Evolutionary conservation across 768 basidiomycete species (phyloP).

Genomic region (Rhizopogon rudus): DNA sequence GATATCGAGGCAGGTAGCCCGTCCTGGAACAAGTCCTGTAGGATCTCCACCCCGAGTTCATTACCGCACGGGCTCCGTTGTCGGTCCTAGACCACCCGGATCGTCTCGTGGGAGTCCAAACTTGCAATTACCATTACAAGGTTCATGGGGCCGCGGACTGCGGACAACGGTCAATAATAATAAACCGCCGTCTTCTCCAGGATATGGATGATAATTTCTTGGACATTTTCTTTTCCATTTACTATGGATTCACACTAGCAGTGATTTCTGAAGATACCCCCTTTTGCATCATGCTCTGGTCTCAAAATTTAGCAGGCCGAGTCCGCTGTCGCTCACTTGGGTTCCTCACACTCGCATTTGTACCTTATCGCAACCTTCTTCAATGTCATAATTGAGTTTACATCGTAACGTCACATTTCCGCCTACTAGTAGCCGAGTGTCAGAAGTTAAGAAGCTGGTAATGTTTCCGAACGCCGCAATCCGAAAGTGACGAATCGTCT

Average conservation of each 20-base stretch:
- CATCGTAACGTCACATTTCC: not conserved
- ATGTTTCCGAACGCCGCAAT: slow-evolving; percentile 43
- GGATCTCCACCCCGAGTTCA: not conserved
- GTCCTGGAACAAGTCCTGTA: slow-evolving; percentile 5
- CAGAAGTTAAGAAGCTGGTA: not conserved
- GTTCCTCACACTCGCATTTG: not conserved
- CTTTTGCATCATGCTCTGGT: not conserved
- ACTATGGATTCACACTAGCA: not conserved
- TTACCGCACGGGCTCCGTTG: slow-evolving; percentile 16
- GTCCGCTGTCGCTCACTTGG: not conserved
- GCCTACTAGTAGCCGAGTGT: not conserved
- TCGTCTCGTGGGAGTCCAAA: slow-evolving; percentile 13
- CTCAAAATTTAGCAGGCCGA: not conserved
- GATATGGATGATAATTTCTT: slow-evolving; percentile 12
- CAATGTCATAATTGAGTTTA: not conserved
- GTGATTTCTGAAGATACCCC: not conserved
- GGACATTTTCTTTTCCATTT: slow-evolving; percentile 8
- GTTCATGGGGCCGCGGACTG: slow-evolving; percentile 19
- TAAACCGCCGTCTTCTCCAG: not conserved
- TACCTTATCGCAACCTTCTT: slow-evolving; percentile 4
- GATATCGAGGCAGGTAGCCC: not conserved
- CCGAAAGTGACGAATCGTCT: slow-evolving; percentile 88
- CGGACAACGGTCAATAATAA: slow-evolving; percentile 2
- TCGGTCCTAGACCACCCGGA: slow-evolving; percentile 26
- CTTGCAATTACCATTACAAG: slow-evolving; percentile 27